Conservation (phyloP, 2,329 filamentous ascomycete genomes). For the Neonectria coccinea region DNA sequence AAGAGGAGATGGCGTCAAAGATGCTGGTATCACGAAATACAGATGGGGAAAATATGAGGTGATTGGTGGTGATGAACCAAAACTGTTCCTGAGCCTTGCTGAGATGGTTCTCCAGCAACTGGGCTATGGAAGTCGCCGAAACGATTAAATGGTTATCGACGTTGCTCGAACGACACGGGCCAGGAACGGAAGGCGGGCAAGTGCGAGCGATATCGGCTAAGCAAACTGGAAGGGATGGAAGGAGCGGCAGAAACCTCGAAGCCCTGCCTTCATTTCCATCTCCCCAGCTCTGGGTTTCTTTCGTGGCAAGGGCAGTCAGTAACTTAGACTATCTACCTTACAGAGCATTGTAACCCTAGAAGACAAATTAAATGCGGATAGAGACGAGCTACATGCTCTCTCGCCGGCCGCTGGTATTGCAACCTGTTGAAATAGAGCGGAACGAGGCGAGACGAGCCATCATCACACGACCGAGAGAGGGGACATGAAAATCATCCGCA, state of each 20-base stretch:
- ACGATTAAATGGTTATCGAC: background rate
- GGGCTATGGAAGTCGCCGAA: constrained; percentile 3
- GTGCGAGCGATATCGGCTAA: background rate
- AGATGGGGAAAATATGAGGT: constrained; percentile 1
- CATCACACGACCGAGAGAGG: background rate
- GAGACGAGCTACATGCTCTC: background rate
- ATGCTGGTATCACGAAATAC: constrained; percentile 1
- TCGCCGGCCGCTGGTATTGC: background rate
- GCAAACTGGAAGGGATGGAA: background rate
- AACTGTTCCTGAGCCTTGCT: background rate
- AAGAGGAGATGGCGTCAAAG: background rate
- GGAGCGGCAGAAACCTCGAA: background rate
- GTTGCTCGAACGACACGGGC: background rate
- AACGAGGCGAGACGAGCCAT: background rate
- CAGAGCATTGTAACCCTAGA: background rate
- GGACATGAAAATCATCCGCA: constrained; percentile 8
- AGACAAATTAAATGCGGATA: background rate
- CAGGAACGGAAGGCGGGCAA: background rate
- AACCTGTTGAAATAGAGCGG: background rate
- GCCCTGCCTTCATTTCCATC: background rate
- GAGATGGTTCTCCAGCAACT: background rate
- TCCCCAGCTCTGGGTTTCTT: background rate
- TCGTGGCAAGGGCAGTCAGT: background rate
- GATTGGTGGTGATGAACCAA: background rate
- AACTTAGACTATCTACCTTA: too few relatives aligned